Percentiles rank a stretch among this genome's conserved stretches.
Conservation (phyloP, 2,329 filamentous ascomycete genomes). For the Cordyceps tenuipes region DNA sequence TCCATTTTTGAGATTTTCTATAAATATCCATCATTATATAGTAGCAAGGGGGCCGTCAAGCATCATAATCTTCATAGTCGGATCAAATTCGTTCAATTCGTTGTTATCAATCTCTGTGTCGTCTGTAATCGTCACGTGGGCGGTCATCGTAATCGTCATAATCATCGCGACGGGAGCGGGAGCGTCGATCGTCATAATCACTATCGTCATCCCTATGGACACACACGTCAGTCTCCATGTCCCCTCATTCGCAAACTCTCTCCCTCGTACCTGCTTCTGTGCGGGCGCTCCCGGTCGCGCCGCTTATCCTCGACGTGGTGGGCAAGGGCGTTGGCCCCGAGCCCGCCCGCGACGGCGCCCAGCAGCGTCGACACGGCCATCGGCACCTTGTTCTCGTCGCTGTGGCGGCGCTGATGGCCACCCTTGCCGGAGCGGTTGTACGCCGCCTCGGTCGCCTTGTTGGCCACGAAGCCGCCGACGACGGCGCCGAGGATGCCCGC, state of each 20-base stretch:
- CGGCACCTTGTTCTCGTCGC: conserved; percentile 22
- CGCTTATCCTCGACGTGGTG: conserved; percentile 33
- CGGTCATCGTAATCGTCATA: conserved; percentile 14
- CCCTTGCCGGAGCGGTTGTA: conserved; percentile 20
- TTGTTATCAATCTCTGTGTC: conserved; percentile 9
- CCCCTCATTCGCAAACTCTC: not conserved
- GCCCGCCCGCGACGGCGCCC: conserved; percentile 45
- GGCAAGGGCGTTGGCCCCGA: conserved; percentile 45
- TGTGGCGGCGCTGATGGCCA: conserved; percentile 19
- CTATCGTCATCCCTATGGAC: not conserved
- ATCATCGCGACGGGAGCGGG: not conserved
- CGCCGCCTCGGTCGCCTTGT: conserved; percentile 38
- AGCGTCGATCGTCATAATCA: not conserved
- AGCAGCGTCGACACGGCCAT: conserved; percentile 41
- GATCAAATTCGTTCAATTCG: conserved; percentile 13
- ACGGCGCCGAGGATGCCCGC: conserved; percentile 45
- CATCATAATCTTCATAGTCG: not conserved
- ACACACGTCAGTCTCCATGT: not conserved
- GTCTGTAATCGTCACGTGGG: conserved; percentile 5
- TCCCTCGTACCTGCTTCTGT: conserved; percentile 1
- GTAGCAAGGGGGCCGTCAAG: not conserved
- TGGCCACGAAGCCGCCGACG: conserved; percentile 45
- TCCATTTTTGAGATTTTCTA: not conserved
- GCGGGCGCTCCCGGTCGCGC: conserved; percentile 21
- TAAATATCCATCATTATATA: not conserved